These are phyloP conservation scores for Maudiozyma pseudohumilis DNA, from an alignment of 805 yeast genomes.

Conservation along the genomic window DNA sequence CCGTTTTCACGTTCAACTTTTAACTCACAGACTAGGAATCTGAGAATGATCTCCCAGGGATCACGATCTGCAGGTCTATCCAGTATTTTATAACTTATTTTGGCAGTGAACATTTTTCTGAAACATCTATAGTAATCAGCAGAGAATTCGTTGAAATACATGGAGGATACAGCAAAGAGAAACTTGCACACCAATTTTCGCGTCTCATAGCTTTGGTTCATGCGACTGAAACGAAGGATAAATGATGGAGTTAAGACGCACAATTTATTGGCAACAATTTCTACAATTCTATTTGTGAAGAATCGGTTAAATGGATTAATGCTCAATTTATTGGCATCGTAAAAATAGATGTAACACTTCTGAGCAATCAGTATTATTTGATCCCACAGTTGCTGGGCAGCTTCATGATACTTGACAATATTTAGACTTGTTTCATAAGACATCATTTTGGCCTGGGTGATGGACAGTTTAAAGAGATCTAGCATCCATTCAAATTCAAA, in stretches of 20 bases:
- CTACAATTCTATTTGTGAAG: conserved; percentile 23
- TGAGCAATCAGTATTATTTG: conserved; percentile 12
- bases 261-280: conserved; percentile 18
- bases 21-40: conserved; percentile 16
- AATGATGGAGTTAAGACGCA: conserved; percentile 21
- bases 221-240: conserved; percentile 17
- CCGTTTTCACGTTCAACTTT: not conserved
- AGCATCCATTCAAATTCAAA: conserved; percentile 19
- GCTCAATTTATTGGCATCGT: conserved; percentile 5
- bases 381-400: conserved; percentile 17
- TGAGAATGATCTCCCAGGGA: conserved; percentile 21
- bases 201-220: conserved; percentile 5
- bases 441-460: conserved; percentile 18
- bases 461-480: conserved; percentile 14
- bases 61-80: conserved; percentile 15
- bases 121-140: conserved; percentile 24
- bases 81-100: conserved; percentile 21
- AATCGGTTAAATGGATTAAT: conserved; percentile 16
- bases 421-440: conserved; percentile 14
- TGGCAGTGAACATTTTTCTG: conserved; percentile 24
- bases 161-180: conserved; percentile 16
- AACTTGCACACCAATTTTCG: conserved; percentile 13
- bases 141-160: conserved; percentile 26
- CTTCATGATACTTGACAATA: conserved; percentile 9
- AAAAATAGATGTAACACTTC: conserved; percentile 16